Conservation (phyloP, 2,329 filamentous ascomycete species). For the Teratosphaeria nubilosa region DNA sequence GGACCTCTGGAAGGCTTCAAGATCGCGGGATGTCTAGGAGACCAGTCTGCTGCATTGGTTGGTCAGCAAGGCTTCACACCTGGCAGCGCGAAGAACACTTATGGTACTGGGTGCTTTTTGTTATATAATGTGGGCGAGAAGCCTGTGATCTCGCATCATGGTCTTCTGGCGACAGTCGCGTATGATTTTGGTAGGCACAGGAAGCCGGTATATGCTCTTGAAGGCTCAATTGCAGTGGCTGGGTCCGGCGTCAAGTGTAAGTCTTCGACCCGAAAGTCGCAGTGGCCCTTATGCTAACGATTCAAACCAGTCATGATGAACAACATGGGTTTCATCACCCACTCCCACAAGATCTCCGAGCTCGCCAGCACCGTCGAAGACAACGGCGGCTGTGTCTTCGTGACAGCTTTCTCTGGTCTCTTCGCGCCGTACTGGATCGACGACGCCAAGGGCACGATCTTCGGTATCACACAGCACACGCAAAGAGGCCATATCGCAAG, state of each 20-base stretch:
- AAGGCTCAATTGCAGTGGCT: conserved; percentile 70
- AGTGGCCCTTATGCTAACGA: not conserved
- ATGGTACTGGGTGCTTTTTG: conserved; percentile 81
- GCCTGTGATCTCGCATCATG: conserved; percentile 75
- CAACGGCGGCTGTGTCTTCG: conserved; percentile 74
- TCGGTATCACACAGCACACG: conserved; percentile 51
- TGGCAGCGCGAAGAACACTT: conserved; percentile 82
- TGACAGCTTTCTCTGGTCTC: conserved; percentile 82
- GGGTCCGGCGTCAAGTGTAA: conserved; percentile 55
- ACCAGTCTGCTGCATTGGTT: conserved; percentile 77
- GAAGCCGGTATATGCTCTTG: conserved; percentile 62
- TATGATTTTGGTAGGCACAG: conserved; percentile 62
- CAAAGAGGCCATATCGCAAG: conserved; percentile 77
- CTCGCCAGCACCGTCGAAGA: conserved; percentile 56
- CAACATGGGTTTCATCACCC: conserved; percentile 55
- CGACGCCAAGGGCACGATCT: conserved; percentile 79
- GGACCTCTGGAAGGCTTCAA: conserved; percentile 59
- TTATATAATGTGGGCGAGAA: conserved; percentile 79
- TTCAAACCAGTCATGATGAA: conserved; percentile 26
- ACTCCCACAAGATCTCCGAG: conserved; percentile 54
- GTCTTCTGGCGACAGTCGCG: conserved; percentile 75
- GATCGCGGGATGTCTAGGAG: conserved; percentile 77
- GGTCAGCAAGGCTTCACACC: conserved; percentile 63
- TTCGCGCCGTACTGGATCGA: conserved; percentile 95
- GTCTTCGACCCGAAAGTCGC: not conserved